phyloP scores from a whole-genome alignment of 2,329 filamentous ascomycete species.

The Penicillium polonicum region DNA sequence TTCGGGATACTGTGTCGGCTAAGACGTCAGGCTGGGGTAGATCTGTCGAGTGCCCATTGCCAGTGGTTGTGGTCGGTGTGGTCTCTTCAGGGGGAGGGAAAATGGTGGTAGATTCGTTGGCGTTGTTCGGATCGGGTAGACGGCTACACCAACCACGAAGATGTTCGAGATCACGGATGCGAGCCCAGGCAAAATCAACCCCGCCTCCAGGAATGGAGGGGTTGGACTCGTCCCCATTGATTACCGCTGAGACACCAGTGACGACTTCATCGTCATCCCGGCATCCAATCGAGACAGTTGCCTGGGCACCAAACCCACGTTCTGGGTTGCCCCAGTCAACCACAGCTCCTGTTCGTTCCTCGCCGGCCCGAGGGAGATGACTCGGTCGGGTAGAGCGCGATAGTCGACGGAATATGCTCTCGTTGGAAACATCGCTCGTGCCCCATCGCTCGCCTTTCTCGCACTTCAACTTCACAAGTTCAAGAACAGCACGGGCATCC shows the following conservation, averaged over 20 bases:
- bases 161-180: conserved; percentile 61
- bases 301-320: conserved; percentile 58
- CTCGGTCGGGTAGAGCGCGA: conserved; percentile 52
- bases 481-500: conserved; percentile 85
- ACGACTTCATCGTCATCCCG: conserved; percentile 59
- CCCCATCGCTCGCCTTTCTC: conserved; percentile 89
- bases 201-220: conserved; percentile 50
- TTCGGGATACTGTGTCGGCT: conserved; percentile 49
- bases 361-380: conserved; percentile 33
- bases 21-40: conserved; percentile 34
- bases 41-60: conserved; percentile 2
- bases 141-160: conserved; percentile 60
- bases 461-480: conserved; percentile 92
- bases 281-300: conserved; percentile 57
- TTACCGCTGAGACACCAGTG: conserved; percentile 52
- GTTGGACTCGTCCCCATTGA: conserved; percentile 49
- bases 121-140: conserved; percentile 48
- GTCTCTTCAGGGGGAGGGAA: conserved; percentile 28
- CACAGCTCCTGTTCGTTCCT: conserved; percentile 54
- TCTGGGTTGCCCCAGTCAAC: conserved; percentile 87
- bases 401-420: conserved; percentile 87
- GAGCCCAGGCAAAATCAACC: conserved; percentile 63
- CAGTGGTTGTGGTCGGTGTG: conserved; percentile 16
- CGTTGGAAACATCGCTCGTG: conserved; percentile 71
- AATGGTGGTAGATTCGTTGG: conserved; percentile 36